phyloP scores from a whole-genome alignment of 768 basidiomycete species.

The Phallus indusiatus region DNA sequence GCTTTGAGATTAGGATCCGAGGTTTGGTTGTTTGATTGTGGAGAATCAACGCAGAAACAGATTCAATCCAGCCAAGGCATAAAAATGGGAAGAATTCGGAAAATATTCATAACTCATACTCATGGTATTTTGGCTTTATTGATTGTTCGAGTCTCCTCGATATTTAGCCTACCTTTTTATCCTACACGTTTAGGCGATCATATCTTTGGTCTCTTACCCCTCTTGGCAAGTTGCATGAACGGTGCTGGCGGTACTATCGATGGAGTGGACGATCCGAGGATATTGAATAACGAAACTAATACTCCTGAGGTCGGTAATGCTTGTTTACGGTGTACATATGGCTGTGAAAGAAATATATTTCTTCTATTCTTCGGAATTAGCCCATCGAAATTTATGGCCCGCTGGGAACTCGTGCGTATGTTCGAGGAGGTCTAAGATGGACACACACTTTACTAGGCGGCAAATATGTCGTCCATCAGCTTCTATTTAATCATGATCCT shows the following conservation, averaged over 20 bases:
- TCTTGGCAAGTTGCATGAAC: conserved; percentile 61
- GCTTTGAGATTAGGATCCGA: conserved; percentile 57
- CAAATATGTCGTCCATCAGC: conserved; percentile 76
- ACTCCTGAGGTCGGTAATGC: conserved; percentile 1
- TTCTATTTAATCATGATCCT: conserved; percentile 56
- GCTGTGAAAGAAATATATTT: background rate
- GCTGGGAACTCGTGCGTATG: conserved; percentile 69
- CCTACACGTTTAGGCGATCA: conserved; percentile 53
- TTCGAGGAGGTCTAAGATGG: conserved; percentile 57
- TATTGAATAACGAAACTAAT: conserved; percentile 6
- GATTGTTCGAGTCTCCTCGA: background rate
- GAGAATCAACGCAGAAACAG: conserved; percentile 75
- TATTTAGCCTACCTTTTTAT: conserved; percentile 9
- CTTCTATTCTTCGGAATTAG: conserved; percentile 1
- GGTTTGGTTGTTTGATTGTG: conserved; percentile 82
- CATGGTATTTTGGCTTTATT: conserved; percentile 58
- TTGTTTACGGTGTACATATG: background rate
- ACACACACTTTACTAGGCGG: conserved; percentile 58
- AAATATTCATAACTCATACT: conserved; percentile 84
- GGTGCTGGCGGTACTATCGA: conserved; percentile 62
- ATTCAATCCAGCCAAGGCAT: conserved; percentile 52
- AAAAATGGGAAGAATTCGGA: conserved; percentile 72
- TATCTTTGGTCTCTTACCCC: conserved; percentile 63
- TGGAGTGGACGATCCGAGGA: conserved; percentile 51
- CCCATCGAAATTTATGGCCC: conserved; percentile 78